Evolutionary conservation across 345 rosid species (phyloP), one percentile per base, ranked within the genome.

Genomic region (Garcia nutans): DNA sequence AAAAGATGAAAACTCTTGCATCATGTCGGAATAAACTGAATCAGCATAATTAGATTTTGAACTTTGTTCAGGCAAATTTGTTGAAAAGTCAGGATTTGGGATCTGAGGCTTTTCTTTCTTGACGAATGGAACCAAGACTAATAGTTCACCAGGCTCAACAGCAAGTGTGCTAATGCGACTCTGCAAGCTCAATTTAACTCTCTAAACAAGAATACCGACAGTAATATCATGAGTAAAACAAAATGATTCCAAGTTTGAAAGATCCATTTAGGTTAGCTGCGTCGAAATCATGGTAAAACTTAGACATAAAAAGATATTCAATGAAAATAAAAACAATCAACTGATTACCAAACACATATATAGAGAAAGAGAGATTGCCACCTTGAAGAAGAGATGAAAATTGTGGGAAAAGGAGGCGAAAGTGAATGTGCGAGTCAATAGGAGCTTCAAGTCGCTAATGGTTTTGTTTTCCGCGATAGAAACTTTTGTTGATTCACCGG

Each of bases 311-410:
- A 33, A 33, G 4, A 17, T n/a, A 16, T 28, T 54, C 23, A 23
- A 16, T 13, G 11, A 26, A n/a, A 16, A 19, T 10, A 22, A 57
- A 33, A 20, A 3, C n/a, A 56, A 56, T 10, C 3, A 22, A 47
- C 5, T 17, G 6, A 67, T 17, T 28, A 11, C 9, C 28, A 28
- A 56, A 42, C 57, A 54, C 20, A 1, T 7, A 45, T 8, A 45
- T 0, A 50, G 68, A 23, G 0, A 60, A 42, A 28, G 3, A 69
- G 66, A 45, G 4, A 16, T 12, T 58, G 77, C 71, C 83, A 80
- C 99, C 96, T 93, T 88, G 89, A 84, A 91, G 79, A 73, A 93
- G 70, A 95, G 85, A 73, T 91, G 92, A 82, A 91, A 95, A 77
- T 84, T 85, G 65, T 97, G 90, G 56, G 90, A 89, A 49, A 84